Evolutionary conservation across 2,329 filamentous ascomycete genomes (phyloP), one percentile per base, ranked within the genome.

Genomic region (Allantophomopsis lycopodina): DNA sequence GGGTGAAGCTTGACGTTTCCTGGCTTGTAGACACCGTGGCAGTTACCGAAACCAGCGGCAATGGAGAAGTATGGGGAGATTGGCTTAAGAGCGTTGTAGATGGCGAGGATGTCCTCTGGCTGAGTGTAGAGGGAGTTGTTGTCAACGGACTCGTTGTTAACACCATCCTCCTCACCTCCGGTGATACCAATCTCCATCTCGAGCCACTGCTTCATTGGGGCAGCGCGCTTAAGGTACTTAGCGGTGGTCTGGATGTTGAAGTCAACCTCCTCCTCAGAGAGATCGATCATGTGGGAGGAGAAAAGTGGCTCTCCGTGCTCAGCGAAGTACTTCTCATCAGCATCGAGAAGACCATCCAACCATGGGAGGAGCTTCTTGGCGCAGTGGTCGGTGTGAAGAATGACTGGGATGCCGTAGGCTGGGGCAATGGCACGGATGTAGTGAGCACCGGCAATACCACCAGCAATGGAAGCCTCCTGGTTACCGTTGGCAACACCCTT

Each of bases 361-460:
- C 89, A 96, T 46, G 91, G 91, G 42, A 96, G 79, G 44, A 96
- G 85, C 80, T 96, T 96, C 83, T 96, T 96, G 60, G 91, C 89
- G 68, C 89, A 94, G 73, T 96, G 91, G 64, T 98, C 91, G 60
- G 89, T 93, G 77, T 95, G 88, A 44, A 96, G 79, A 55, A 96
- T 71, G 52, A 94, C 86, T 56, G 89, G 89, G 50, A 96, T 69
- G 53, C 81, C 86, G 66, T 98, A 98, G 52, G 74, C 53, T 45
- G 89, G 85, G 39, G 91, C 86, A 55, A 96, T 68, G 51, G 83
- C 70, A 59, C 88, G 85, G 68, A 95, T 86, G 72, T 85, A 96
- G 70, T 94, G 84, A 52, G 91, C 91, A 53, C 75, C 88, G 47
- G 91, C 88, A 49, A 96, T 66, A 60, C 84, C 71, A 61, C 91